A percentile compares a stretch with the other conserved stretches of the same genome.
Evolutionary conservation across 2,329 filamentous ascomycete genomes (phyloP).

Genomic region (Pseudocercospora fijiensis): DNA sequence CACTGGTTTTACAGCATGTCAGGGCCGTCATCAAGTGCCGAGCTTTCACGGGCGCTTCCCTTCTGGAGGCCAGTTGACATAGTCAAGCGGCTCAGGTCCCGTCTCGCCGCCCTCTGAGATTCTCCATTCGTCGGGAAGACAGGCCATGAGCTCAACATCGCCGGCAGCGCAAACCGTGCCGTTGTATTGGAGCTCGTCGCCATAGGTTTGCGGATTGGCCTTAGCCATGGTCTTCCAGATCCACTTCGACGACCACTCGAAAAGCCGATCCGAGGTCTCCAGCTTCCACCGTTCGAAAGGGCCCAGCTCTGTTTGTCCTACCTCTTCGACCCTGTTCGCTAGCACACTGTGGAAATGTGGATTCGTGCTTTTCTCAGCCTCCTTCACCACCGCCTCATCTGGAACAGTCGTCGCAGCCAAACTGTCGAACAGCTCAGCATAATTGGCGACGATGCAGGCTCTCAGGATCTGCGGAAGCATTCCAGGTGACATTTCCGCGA

Average conservation of each 20-base stretch:
- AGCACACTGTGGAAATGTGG: slow-evolving; percentile 1
- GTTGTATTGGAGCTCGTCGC: not conserved
- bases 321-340: not conserved
- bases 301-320: slow-evolving; percentile 1
- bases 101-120: not conserved
- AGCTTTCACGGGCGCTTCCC: not conserved
- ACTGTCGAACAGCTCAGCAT: slow-evolving; percentile 21
- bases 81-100: not conserved
- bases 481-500: slow-evolving; percentile 12
- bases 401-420: slow-evolving; percentile 1
- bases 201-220: not conserved
- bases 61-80: slow-evolving; percentile 6
- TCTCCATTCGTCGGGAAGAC: slow-evolving; percentile 14
- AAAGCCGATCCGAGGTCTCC: not conserved
- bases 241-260: not conserved
- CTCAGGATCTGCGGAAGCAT: slow-evolving; percentile 23
- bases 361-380: slow-evolving; percentile 1
- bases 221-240: slow-evolving; percentile 4
- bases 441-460: slow-evolving; percentile 22
- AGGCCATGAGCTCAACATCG: slow-evolving; percentile 6
- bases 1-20: no score
- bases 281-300: not conserved
- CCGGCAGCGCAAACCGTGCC: not conserved
- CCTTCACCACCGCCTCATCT: slow-evolving; percentile 13
- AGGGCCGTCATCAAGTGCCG: no score